Evolutionary conservation across 169 alveolate genomes (phyloP), one percentile per base, ranked within the genome.

Genomic region (Plasmodium berghei): DNA sequence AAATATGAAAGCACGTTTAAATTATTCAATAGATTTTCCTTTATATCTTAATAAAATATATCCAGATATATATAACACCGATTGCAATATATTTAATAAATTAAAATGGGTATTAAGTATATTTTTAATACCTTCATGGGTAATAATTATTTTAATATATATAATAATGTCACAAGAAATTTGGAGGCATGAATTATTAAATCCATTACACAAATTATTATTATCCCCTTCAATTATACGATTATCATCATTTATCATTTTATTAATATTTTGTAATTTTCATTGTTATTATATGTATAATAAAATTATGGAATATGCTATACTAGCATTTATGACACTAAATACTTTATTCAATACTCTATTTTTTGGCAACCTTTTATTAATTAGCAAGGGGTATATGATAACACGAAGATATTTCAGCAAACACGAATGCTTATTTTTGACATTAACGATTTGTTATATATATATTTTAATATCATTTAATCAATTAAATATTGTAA

Each of bases 311-410:
- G 87, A 86, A 59, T 86, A 86, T 66, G 46, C 75, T 22, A 22
- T 86, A 45, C 20, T 86, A 74, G 63, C 71, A 6, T 86, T 61
- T 61, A 70, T 86, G 73, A 66, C 87, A 3, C 62, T 86, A 42
- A 71, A 86, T 46, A 86, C 91, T 26, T 70, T 86, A 87, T 86
- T 86, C 45, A 86, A 28, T 52, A 86, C 91, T 0, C 45, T 86
- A n/a, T 86, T 86, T 71, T 61, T 58, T 86, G 91, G 87, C 0
- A 86, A 70, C 20, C 48, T 86, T 54, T 61, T 86, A 45, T 52
- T 86, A 28, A 71, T 86, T 10, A 86, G 91, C 59, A 86, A 86
- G 12, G 91, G 91, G 34, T 86, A 64, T 72, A 86, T 86, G 91
- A 71, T 86, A 10, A 86, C 91, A 70, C 70, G 91, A 61, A 70